These are phyloP conservation scores for Sphagnum fallax DNA, from an alignment of 228 moss, liverwort and hornwort species.

Conservation along the genomic window DNA sequence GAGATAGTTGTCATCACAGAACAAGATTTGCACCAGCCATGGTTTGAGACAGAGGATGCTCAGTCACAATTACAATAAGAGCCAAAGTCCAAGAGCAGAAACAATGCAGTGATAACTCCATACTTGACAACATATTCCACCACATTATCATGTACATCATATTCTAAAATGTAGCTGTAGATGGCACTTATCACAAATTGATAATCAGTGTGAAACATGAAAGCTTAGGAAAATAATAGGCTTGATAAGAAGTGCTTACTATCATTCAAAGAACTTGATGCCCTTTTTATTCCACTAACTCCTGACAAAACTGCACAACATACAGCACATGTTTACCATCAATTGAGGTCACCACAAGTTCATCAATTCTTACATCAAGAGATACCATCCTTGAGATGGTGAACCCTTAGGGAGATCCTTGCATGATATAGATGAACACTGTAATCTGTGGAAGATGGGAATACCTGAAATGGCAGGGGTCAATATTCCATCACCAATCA, in stretches of 20 bases:
- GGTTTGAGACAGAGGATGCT: too few relatives aligned
- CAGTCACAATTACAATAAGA: background rate
- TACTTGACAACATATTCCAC: background rate
- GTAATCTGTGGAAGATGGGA: too few relatives aligned
- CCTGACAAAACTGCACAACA: background rate
- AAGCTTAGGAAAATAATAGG: background rate
- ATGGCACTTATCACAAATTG: too few relatives aligned
- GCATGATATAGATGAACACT: background rate
- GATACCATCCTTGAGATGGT: background rate
- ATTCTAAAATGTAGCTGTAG: too few relatives aligned
- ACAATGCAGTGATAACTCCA: background rate
- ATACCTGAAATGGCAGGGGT: slow-evolving; percentile 51
- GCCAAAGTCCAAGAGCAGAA: background rate
- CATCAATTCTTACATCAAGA: background rate
- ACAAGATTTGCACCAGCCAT: too few relatives aligned
- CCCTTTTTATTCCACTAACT: background rate
- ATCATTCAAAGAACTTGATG: background rate
- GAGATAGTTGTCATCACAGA: too few relatives aligned
- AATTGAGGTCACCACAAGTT: background rate
- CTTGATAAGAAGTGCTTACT: background rate
- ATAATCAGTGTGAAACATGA: too few relatives aligned
- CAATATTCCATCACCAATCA: slow-evolving; percentile 45
- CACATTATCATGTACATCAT: too few relatives aligned
- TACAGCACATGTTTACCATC: background rate
- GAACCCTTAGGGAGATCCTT: background rate